Conservation (phyloP, 257 asterid genomes). For the Apocynum venetum region DNA sequence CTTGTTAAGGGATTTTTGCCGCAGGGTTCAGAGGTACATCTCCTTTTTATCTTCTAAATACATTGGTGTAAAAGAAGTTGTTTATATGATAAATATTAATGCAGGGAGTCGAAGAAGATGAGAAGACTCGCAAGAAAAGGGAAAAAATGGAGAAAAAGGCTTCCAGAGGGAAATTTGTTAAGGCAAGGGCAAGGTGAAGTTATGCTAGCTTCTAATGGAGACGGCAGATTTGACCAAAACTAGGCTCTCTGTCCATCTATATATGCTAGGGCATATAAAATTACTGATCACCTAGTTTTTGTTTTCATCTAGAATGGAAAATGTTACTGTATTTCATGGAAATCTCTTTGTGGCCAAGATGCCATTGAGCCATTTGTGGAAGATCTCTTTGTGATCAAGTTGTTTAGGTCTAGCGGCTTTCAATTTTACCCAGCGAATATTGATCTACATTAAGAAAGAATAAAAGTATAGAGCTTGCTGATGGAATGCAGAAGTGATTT, state of each 20-base stretch:
- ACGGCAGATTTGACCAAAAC: neutral
- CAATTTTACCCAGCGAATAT: too few species aligned
- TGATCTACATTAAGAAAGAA: too few species aligned
- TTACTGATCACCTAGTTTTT: neutral
- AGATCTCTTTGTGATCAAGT: neutral
- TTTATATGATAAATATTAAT: neutral
- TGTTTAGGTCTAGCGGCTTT: too few species aligned
- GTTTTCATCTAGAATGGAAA: neutral
- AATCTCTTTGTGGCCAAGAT: neutral
- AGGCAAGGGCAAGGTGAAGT: neutral
- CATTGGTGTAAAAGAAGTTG: neutral
- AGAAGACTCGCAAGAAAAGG: conserved; percentile 77
- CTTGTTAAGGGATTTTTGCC: conserved; percentile 73
- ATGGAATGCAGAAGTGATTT: too few species aligned
- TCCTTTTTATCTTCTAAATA: neutral
- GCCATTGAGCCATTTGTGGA: neutral
- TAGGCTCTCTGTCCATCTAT: neutral
- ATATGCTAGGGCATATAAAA: neutral
- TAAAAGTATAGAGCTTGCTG: too few species aligned
- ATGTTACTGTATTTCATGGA: neutral
- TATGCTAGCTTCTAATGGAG: neutral
- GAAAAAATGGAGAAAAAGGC: conserved; percentile 95
- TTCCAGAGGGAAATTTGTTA: conserved; percentile 67
- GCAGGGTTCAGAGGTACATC: conserved; percentile 64
- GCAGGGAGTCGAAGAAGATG: conserved; percentile 68